Conservation (phyloP, 2,329 filamentous ascomycete species). For the Ascomycota sp. region DNA sequence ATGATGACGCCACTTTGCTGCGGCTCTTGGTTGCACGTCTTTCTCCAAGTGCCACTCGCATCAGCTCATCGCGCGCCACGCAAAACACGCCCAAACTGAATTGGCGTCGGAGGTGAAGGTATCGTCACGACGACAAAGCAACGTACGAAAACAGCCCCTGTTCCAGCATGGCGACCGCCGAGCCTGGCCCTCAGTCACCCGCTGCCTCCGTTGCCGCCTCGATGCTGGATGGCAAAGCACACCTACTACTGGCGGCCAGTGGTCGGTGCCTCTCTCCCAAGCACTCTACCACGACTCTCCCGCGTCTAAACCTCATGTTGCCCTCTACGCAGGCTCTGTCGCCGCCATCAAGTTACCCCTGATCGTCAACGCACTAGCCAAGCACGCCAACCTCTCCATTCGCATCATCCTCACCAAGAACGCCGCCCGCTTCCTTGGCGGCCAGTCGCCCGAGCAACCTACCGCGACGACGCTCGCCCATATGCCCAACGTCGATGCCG, state of each 20-base stretch:
- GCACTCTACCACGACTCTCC: too few relatives aligned
- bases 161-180: too few relatives aligned
- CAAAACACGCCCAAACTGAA: too few relatives aligned
- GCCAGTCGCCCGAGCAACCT: slow-evolving; percentile 59
- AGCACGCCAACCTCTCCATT: slow-evolving; percentile 42
- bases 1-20: too few relatives aligned
- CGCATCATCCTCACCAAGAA: slow-evolving; percentile 61
- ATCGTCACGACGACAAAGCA: too few relatives aligned
- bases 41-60: too few relatives aligned
- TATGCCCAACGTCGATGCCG: slow-evolving; percentile 51
- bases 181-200: slow-evolving; percentile 2
- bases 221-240: slow-evolving; percentile 16
- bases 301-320: too few relatives aligned
- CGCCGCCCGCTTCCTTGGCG: slow-evolving; percentile 52
- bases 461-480: slow-evolving; percentile 31
- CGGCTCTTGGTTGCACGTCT: too few relatives aligned
- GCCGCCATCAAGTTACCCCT: slow-evolving; percentile 66
- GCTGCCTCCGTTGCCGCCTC: slow-evolving; percentile 11
- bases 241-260: slow-evolving; percentile 19
- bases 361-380: slow-evolving; percentile 36
- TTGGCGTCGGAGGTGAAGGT: too few relatives aligned
- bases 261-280: too few relatives aligned
- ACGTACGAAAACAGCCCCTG: too few relatives aligned
- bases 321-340: slow-evolving; percentile 27
- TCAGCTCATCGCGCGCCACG: too few relatives aligned